Conservation (phyloP, 2,329 filamentous ascomycete genomes). For the Colletotrichum costaricense region DNA sequence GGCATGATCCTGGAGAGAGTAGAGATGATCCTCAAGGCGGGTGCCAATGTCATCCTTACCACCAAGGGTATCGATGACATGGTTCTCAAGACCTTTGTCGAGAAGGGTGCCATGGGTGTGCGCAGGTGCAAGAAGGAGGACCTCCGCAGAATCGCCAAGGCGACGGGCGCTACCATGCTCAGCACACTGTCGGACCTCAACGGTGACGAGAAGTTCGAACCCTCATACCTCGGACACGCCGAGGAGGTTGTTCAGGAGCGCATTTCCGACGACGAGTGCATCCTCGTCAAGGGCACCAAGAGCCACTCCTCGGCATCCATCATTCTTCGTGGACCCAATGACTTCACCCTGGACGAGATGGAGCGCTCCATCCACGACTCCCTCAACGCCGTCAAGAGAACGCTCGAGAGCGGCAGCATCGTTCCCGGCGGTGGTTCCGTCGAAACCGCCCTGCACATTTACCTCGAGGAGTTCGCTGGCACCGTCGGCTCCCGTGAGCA, state of each 20-base stretch:
- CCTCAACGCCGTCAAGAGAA: slow-evolving; percentile 95
- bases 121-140: slow-evolving; percentile 99
- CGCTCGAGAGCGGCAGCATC: slow-evolving; percentile 94
- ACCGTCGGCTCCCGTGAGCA: slow-evolving; percentile 97
- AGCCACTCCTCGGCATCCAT: slow-evolving; percentile 93
- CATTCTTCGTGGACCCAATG: slow-evolving; percentile 94
- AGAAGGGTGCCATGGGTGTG: slow-evolving; percentile 95
- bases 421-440: slow-evolving; percentile 97
- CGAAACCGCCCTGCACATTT: slow-evolving; percentile 99
- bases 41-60: slow-evolving; percentile 94
- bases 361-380: slow-evolving; percentile 98
- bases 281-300: slow-evolving; percentile 96
- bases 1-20: slow-evolving; percentile 94
- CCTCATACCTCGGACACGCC: slow-evolving; percentile 87
- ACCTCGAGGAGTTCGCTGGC: slow-evolving; percentile 97
- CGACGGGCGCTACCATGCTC: slow-evolving; percentile 92
- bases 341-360: slow-evolving; percentile 98
- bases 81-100: slow-evolving; percentile 92
- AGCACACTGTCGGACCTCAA: slow-evolving; percentile 96
- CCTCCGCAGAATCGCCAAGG: slow-evolving; percentile 92
- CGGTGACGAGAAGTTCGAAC: slow-evolving; percentile 95
- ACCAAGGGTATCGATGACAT: slow-evolving; percentile 99
- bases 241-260: slow-evolving; percentile 98
- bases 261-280: slow-evolving; percentile 99
- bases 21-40: slow-evolving; percentile 97